Percentiles rank a stretch among this genome's conserved stretches.
Conservation (phyloP, 768 basidiomycete genomes). For the Leccinum boreale region DNA sequence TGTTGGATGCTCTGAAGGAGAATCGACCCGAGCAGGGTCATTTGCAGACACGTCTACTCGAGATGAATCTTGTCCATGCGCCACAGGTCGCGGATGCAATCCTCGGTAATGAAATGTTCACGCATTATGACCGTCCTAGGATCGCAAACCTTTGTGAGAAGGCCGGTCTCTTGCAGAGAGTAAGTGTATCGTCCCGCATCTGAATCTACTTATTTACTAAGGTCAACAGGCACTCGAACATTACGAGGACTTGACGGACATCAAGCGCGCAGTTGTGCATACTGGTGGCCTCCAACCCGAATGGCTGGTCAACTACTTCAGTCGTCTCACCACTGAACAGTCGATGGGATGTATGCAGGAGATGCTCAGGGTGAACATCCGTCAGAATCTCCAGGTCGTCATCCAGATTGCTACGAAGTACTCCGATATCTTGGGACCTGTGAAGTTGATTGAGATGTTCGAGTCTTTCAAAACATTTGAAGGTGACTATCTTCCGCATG, state of each 20-base stretch:
- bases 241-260: slow-evolving; percentile 97
- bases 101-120: slow-evolving; percentile 97
- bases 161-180: slow-evolving; percentile 91
- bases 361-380: slow-evolving; percentile 95
- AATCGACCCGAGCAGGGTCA: slow-evolving; percentile 97
- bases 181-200: slow-evolving; percentile 36
- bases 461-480: slow-evolving; percentile 98
- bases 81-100: slow-evolving; percentile 99
- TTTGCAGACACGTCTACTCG: slow-evolving; percentile 91
- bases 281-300: slow-evolving; percentile 81
- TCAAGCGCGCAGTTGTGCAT: slow-evolving; percentile 97
- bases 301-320: slow-evolving; percentile 98
- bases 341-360: slow-evolving; percentile 95
- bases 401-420: slow-evolving; percentile 99
- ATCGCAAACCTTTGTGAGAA: slow-evolving; percentile 99
- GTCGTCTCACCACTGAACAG: slow-evolving; percentile 93
- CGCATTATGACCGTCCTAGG: slow-evolving; percentile 92
- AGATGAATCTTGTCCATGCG: slow-evolving; percentile 97
- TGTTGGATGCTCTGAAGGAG: slow-evolving; percentile 96
- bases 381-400: slow-evolving; percentile 94
- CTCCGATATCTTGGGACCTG: slow-evolving; percentile 94
- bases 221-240: slow-evolving; percentile 88
- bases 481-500: slow-evolving; percentile 41
- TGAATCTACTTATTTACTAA: slow-evolving; percentile 4
- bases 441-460: slow-evolving; percentile 98